Conservation (phyloP, 202 grass and related monocot genomes). For the Bolboschoenoplectus hybrid region DNA sequence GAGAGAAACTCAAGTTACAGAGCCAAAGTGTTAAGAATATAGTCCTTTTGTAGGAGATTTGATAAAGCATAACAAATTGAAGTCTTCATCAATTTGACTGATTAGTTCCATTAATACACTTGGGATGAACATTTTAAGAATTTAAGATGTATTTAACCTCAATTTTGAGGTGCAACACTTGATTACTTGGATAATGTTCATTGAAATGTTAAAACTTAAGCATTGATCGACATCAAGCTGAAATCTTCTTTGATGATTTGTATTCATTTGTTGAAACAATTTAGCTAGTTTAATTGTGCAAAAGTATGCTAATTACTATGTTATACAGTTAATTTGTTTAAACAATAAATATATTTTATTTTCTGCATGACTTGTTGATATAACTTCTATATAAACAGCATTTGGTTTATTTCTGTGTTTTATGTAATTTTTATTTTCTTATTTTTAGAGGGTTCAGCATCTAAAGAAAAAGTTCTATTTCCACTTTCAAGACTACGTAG, state of each 20-base stretch:
- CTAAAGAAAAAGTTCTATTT: conserved; percentile 99
- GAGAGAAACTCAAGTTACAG: not conserved
- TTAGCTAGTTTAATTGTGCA: not conserved
- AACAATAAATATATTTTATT: conserved; percentile 11
- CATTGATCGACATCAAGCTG: not conserved
- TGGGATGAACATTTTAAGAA: conserved; percentile 1
- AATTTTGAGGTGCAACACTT: not conserved
- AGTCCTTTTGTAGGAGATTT: conserved; percentile 1
- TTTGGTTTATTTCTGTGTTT: conserved; percentile 4
- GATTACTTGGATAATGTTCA: not conserved
- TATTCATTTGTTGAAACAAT: not conserved
- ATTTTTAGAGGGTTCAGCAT: conserved; percentile 92
- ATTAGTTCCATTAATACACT: not conserved
- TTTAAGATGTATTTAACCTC: not conserved
- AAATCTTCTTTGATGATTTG: conserved; percentile 11
- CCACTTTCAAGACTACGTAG: conserved; percentile 96
- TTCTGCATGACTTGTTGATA: not conserved
- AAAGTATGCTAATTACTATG: not conserved
- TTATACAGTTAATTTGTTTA: not conserved
- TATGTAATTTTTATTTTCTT: conserved; percentile 35
- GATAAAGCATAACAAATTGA: not conserved
- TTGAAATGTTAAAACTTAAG: not conserved
- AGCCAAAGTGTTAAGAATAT: not conserved
- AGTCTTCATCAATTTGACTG: not conserved
- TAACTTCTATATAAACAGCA: not conserved